Conservation (phyloP, 2,329 filamentous ascomycete species). For the Botrytis aclada region DNA sequence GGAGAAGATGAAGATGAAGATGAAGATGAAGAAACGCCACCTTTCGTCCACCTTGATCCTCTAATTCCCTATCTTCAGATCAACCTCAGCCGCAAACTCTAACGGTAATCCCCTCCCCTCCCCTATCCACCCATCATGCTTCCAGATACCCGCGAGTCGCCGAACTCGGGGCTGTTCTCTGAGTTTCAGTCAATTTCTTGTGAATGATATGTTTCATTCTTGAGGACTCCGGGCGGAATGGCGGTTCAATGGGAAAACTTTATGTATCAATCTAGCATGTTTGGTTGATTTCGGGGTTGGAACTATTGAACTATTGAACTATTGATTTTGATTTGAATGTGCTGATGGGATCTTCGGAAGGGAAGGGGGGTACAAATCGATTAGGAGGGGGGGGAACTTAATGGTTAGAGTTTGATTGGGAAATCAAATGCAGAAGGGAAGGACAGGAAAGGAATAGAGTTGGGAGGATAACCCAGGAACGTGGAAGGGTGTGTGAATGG, state of each 20-base stretch:
- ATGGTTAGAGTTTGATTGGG: not conserved
- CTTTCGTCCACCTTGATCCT: not conserved
- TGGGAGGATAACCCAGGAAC: not conserved
- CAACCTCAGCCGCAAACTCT: not conserved
- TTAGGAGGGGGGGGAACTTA: not conserved
- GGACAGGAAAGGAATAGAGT: not conserved
- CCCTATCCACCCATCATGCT: too few relatives aligned
- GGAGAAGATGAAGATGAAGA: too few relatives aligned
- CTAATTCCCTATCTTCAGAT: not conserved
- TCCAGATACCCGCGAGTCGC: not conserved
- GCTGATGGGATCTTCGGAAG: not conserved
- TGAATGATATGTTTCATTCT: not conserved
- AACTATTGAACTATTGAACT: too few relatives aligned
- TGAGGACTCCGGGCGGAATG: too few relatives aligned
- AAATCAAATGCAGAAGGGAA: not conserved
- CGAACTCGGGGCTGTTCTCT: not conserved
- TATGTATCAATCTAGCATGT: not conserved
- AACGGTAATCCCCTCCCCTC: not conserved
- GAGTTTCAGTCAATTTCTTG: not conserved
- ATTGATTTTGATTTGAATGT: too few relatives aligned
- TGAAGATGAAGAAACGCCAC: not conserved
- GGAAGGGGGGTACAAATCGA: too few relatives aligned
- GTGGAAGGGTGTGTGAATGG: not conserved
- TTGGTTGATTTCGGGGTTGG: too few relatives aligned
- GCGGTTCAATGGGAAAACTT: not conserved